Base-by-base conservation (phyloP, 2,329 filamentous ascomycete genomes). In the Nigrospora osmanthi region DNA sequence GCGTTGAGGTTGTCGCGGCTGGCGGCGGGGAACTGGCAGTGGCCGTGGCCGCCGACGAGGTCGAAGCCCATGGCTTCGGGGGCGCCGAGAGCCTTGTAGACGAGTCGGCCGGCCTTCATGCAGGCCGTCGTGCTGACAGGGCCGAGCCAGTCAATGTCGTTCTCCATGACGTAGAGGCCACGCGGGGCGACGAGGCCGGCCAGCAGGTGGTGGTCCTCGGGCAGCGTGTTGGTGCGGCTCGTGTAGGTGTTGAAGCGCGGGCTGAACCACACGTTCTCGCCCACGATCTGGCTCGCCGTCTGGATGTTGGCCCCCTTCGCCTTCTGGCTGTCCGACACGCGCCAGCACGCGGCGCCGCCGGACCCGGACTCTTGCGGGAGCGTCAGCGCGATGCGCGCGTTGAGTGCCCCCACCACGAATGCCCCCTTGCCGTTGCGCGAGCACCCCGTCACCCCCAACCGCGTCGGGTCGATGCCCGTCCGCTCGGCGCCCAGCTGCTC, bases 371-470 rank as follows among this genome's bases (percentile, higher is more conserved):
- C 78, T 58, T 83, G 78, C 0, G 79, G 77, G 33, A 83, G 68
- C 13, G 76, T 80, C 32, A 83, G 68, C 15, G 74, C 76, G 47
- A 83, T 78, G 36, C 79, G 76, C 44, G 67, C 57, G 47, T 78
- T 76, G 17, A 82, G 66, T 3, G 79, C 78, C 14, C 77, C 78
- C 5, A 72, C 75, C n/a, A 82, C 66, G 49, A 83, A 72, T 30
- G 79, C 78, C 12, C 79, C 79, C 64, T 83, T 83, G 45, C 78
- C 79, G 61, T 82, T 80, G 35, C 79, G 73, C 43, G 76, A 81
- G 67, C 79, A 83, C 6, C 80, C 80, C 13, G 78, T 82, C 2
- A 81, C 77, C 40, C 75, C 79, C 16, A 78, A 60, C 3, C 64
- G 65, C 34, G 57, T 66, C 19, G 68, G 53, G 58, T 78, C 69